Percentiles rank a stretch among this genome's conserved stretches.
phyloP scores from a whole-genome alignment of 148 eudicot species.

The Silene conica region DNA sequence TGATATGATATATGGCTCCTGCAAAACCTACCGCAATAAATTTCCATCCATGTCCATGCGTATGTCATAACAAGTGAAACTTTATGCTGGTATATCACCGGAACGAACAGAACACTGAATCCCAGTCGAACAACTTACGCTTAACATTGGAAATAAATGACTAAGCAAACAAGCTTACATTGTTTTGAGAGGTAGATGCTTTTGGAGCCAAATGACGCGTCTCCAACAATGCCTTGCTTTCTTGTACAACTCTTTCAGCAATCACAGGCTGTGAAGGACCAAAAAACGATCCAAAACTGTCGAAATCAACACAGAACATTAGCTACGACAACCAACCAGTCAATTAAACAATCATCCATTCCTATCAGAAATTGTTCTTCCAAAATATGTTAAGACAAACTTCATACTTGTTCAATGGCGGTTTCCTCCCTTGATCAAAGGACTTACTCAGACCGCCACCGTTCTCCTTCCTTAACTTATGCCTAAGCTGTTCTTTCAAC shows the following conservation, averaged over 20 bases:
- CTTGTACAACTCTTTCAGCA: conserved; percentile 86
- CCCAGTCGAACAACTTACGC: neutral
- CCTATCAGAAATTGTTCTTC: neutral
- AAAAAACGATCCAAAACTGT: conserved; percentile 90
- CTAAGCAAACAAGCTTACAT: conserved; percentile 36
- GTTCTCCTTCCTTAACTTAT: conserved; percentile 51
- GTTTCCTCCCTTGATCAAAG: conserved; percentile 34
- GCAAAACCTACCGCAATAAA: neutral
- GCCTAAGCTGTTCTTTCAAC: conserved; percentile 57
- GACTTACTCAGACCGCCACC: conserved; percentile 42
- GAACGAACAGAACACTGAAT: neutral
- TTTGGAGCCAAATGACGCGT: conserved; percentile 64
- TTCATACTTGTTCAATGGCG: conserved; percentile 53
- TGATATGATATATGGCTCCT: neutral
- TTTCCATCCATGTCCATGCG: neutral
- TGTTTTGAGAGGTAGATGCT: conserved; percentile 37
- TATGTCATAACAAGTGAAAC: neutral
- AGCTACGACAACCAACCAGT: neutral
- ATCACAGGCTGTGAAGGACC: conserved; percentile 90
- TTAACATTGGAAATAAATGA: neutral
- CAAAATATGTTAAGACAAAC: neutral
- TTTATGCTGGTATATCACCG: neutral
- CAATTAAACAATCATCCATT: neutral
- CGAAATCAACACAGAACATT: conserved; percentile 8
- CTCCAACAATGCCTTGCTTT: conserved; percentile 80